Percentiles rank a stretch among this genome's conserved stretches.
These are phyloP conservation scores for Blastobotrys persicus DNA, from an alignment of 1,139 yeast genomes.

Conservation along the genomic window DNA sequence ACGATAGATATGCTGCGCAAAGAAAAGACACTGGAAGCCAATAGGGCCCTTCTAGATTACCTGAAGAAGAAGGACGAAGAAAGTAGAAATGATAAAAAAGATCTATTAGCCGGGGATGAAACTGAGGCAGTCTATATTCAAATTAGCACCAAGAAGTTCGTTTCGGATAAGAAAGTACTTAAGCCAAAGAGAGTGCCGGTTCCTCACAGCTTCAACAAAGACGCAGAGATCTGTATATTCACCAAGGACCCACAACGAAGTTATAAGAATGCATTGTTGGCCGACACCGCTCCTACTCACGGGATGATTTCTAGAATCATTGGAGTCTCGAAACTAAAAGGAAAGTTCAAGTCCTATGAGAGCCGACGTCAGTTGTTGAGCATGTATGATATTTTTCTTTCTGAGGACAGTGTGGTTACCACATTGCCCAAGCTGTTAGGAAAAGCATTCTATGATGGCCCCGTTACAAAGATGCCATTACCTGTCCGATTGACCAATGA, in stretches of 20 bases:
- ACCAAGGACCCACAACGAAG: conserved; percentile 66
- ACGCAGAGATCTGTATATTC: conserved; percentile 60
- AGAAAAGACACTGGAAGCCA: conserved; percentile 35
- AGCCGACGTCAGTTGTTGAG: conserved; percentile 41
- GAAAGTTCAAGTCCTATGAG: conserved; percentile 45
- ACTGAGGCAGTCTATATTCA: conserved; percentile 48
- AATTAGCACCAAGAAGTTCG: conserved; percentile 62
- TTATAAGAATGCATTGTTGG: conserved; percentile 57
- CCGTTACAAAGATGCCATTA: conserved; percentile 60
- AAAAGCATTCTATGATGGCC: conserved; percentile 63
- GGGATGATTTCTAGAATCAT: conserved; percentile 38
- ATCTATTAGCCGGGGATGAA: conserved; percentile 57
- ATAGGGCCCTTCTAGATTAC: conserved; percentile 38
- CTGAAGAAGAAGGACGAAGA: conserved; percentile 23
- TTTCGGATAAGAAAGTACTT: conserved; percentile 59
- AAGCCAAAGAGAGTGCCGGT: conserved; percentile 67
- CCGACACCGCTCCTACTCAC: conserved; percentile 49
- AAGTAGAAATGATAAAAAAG: conserved; percentile 33
- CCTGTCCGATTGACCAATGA: conserved; percentile 51
- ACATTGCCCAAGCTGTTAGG: conserved; percentile 82
- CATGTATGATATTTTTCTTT: conserved; percentile 63
- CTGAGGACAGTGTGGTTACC: conserved; percentile 79
- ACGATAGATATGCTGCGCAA: not conserved
- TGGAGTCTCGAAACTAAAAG: conserved; percentile 43
- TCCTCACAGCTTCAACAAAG: conserved; percentile 49